phyloP scores from a whole-genome alignment of 2,329 filamentous ascomycete genomes.

The Trichoderma aggressivum region DNA sequence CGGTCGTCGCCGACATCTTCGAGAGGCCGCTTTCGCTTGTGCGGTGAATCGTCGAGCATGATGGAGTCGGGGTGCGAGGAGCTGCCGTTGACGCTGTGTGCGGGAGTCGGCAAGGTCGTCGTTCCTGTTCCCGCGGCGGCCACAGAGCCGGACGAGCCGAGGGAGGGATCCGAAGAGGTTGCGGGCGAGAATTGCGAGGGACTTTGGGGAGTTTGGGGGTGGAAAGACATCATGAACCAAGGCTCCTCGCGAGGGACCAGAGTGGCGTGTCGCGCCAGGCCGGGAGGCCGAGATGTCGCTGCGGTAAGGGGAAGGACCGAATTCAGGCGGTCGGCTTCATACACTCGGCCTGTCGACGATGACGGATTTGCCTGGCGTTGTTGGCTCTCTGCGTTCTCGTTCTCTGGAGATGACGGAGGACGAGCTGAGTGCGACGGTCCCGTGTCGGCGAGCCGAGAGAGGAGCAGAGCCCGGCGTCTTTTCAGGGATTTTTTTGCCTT shows the following conservation, averaged over 20 bases:
- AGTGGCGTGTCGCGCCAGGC: conserved; percentile 33
- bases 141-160: conserved; percentile 51
- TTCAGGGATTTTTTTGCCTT: conserved; percentile 9
- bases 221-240: conserved; percentile 57
- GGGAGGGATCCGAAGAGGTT: conserved; percentile 49
- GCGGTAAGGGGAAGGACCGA: conserved; percentile 27
- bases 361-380: neutral
- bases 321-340: conserved; percentile 31
- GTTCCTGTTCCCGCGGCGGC: conserved; percentile 40
- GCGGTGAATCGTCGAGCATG: conserved; percentile 51
- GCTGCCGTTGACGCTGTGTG: conserved; percentile 60
- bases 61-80: conserved; percentile 43
- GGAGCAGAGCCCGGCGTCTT: neutral
- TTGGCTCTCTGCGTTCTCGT: neutral
- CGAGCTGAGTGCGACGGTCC: neutral
- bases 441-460: conserved; percentile 10
- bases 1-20: conserved; percentile 56
- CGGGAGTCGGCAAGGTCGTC: conserved; percentile 58
- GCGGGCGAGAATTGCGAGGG: conserved; percentile 59
- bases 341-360: conserved; percentile 22
- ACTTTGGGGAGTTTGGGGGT: conserved; percentile 65
- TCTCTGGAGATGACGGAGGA: neutral
- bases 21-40: conserved; percentile 60
- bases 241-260: conserved; percentile 31
- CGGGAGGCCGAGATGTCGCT: conserved; percentile 33